Percentiles rank a stretch among this genome's conserved stretches.
phyloP scores from a whole-genome alignment of 306 rosid genomes.

The Cicer chorassanicum region DNA sequence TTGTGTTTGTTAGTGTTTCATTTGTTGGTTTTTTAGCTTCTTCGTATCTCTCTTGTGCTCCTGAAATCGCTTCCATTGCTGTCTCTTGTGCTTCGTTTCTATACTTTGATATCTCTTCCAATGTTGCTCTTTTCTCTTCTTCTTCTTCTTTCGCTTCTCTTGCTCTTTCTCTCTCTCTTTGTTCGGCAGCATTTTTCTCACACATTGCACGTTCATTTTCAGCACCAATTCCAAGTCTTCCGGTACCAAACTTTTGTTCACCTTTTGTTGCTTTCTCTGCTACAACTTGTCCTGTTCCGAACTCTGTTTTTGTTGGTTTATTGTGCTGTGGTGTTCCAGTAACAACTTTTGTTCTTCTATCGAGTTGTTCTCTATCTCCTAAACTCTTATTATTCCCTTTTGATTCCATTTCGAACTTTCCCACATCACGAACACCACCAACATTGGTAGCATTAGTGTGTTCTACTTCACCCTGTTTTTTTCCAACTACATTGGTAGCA shows the following conservation, averaged over 20 bases:
- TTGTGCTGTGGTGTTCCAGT: not conserved
- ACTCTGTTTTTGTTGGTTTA: not conserved
- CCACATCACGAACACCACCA: conserved; percentile 37
- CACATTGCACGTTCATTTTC: not conserved
- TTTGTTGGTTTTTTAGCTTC: conserved; percentile 51
- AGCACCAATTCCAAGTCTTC: not conserved
- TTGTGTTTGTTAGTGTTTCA: conserved; percentile 39
- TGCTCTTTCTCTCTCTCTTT: not conserved
- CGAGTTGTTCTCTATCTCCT: conserved; percentile 10
- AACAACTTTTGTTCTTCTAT: conserved; percentile 35
- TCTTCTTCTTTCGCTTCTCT: not conserved
- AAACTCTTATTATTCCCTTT: conserved; percentile 23
- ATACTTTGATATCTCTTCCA: conserved; percentile 50
- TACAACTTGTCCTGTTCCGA: conserved; percentile 17
- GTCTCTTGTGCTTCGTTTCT: conserved; percentile 54
- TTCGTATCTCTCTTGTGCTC: conserved; percentile 56
- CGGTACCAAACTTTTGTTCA: not conserved
- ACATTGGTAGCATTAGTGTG: too few relatives aligned
- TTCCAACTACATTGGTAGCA: conserved; percentile 27
- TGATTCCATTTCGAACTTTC: conserved; percentile 41
- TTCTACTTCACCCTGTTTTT: conserved; percentile 1
- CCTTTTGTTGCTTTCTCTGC: conserved; percentile 36
- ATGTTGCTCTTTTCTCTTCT: conserved; percentile 6
- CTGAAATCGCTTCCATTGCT: conserved; percentile 48
- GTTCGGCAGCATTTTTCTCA: not conserved